Conservation (phyloP, 1,284 basidiomycete genomes). For the Irpex sp. region DNA sequence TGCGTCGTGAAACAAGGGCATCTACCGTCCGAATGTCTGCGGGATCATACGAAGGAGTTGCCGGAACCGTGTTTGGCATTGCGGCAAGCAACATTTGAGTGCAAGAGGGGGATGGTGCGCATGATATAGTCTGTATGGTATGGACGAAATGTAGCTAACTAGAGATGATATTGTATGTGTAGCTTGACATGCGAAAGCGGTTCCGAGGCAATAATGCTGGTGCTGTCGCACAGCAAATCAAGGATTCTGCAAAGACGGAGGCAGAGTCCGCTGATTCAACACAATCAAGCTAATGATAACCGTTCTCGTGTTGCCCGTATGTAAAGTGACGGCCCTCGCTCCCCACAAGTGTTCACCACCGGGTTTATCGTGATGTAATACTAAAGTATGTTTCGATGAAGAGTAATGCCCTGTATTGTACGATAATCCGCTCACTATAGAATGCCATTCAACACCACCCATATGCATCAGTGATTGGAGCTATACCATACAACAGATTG, state of each 20-base stretch:
- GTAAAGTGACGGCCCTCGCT: too few relatives aligned
- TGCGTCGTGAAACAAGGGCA: conserved; percentile 73
- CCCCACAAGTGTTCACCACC: too few relatives aligned
- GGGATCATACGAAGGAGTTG: conserved; percentile 63
- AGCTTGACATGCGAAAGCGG: conserved; percentile 60
- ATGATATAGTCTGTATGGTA: too few relatives aligned
- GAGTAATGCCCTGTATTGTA: too few relatives aligned
- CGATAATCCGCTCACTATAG: too few relatives aligned
- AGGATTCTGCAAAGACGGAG: not conserved
- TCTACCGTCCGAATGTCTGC: conserved; percentile 75
- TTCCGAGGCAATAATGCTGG: conserved; percentile 70
- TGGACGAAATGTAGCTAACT: too few relatives aligned
- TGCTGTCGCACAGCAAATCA: conserved; percentile 15
- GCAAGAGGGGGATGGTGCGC: conserved; percentile 82
- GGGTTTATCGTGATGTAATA: too few relatives aligned
- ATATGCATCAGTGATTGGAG: too few relatives aligned
- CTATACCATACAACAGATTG: too few relatives aligned
- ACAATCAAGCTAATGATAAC: not conserved
- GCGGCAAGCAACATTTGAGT: conserved; percentile 77
- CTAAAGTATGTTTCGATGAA: too few relatives aligned
- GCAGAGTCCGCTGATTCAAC: not conserved
- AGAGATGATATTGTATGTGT: not conserved
- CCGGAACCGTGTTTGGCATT: conserved; percentile 73
- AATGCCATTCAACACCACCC: too few relatives aligned
- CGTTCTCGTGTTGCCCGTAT: too few relatives aligned